Percentiles rank a stretch among this genome's conserved stretches.
phyloP scores from a whole-genome alignment of 2,329 filamentous ascomycete genomes.

The Exophiala oligosperma region DNA sequence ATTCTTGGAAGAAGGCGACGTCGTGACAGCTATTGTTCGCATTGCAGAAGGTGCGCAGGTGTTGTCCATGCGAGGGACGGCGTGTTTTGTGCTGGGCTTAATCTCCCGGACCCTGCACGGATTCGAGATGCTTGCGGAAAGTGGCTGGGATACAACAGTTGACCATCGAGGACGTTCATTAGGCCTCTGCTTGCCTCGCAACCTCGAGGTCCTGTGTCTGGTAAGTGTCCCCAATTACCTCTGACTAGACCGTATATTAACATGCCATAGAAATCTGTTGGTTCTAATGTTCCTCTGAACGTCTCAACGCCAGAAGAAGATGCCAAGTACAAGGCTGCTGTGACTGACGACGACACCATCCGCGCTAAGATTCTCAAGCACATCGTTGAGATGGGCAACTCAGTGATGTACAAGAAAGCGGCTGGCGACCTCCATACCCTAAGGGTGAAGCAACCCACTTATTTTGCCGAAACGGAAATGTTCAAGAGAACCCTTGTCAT shows the following conservation, averaged over 20 bases:
- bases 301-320: constrained; percentile 45
- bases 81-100: constrained; percentile 91
- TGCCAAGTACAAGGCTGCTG: constrained; percentile 57
- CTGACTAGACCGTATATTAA: constrained; percentile 1
- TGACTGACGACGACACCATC: constrained; percentile 60
- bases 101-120: constrained; percentile 91
- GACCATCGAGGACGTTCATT: constrained; percentile 79
- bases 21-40: constrained; percentile 80
- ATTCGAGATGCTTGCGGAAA: constrained; percentile 82
- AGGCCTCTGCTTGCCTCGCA: constrained; percentile 80
- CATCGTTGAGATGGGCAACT: constrained; percentile 86
- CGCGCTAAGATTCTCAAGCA: constrained; percentile 79
- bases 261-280: constrained; percentile 17
- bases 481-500: constrained; percentile 85
- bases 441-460: constrained; percentile 70
- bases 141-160: constrained; percentile 90
- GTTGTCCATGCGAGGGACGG: constrained; percentile 90
- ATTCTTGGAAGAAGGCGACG: constrained; percentile 86
- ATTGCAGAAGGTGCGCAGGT: constrained; percentile 88
- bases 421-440: constrained; percentile 74
- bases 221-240: constrained; percentile 29
- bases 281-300: constrained; percentile 36
- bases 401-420: constrained; percentile 85
- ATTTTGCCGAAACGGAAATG: constrained; percentile 73
- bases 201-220: constrained; percentile 77